phyloP scores from a whole-genome alignment of 176 grass and related monocot species.

The Carex littledalei region DNA sequence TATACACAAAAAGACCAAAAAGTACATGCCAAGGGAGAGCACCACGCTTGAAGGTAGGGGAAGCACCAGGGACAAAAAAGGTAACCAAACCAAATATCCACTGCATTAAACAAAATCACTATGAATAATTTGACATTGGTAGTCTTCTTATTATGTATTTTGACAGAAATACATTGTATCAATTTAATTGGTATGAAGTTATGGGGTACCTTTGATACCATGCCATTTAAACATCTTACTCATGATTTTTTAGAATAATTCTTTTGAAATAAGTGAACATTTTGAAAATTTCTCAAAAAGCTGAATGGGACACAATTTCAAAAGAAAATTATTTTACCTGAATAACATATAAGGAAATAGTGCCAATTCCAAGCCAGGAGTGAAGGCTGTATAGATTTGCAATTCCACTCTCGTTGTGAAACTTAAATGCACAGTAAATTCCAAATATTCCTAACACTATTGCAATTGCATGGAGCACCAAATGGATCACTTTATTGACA shows the following conservation, averaged over 20 bases:
- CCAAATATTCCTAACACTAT: slow-evolving; percentile 61
- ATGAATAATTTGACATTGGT: background rate
- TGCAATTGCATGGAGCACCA: slow-evolving; percentile 58
- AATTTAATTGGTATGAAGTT: background rate
- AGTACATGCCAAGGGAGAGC: slow-evolving; percentile 86
- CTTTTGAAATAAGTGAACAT: background rate
- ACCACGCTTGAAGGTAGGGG: slow-evolving; percentile 36
- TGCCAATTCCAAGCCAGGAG: slow-evolving; percentile 83
- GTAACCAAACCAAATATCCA: slow-evolving; percentile 76
- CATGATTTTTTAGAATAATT: background rate
- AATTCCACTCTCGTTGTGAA: slow-evolving; percentile 89
- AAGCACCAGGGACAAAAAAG: slow-evolving; percentile 58
- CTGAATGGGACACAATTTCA: background rate
- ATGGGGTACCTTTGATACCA: background rate
- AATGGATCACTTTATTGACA: slow-evolving; percentile 53
- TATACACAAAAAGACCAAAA: slow-evolving; percentile 83
- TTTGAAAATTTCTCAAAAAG: background rate
- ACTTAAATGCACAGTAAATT: slow-evolving; percentile 82
- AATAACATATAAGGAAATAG: slow-evolving; percentile 56
- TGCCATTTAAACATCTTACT: background rate
- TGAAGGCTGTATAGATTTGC: slow-evolving; percentile 89
- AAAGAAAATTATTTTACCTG: slow-evolving; percentile 39
- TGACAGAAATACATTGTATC: background rate
- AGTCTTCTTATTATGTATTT: background rate
- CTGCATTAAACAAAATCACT: slow-evolving; percentile 35